Conservation (phyloP, 1,284 basidiomycete species). For the Sporisorium scitamineum region DNA sequence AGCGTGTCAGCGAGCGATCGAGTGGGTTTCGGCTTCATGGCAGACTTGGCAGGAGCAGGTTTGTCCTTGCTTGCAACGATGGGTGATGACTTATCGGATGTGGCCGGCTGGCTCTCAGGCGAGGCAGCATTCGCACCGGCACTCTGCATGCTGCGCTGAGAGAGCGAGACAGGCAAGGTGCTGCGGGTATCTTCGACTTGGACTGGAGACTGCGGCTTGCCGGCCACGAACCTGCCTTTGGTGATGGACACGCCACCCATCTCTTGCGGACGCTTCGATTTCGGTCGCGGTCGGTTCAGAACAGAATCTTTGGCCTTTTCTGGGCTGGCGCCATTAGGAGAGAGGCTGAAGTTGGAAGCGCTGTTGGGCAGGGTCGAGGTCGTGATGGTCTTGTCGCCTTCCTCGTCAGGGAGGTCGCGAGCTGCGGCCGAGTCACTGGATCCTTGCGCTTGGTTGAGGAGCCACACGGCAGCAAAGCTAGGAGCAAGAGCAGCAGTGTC, state of each 20-base stretch:
- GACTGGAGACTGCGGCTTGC: slow-evolving; percentile 11
- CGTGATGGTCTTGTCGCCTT: slow-evolving; percentile 21
- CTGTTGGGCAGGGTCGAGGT: neutral
- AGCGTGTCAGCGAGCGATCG: slow-evolving; percentile 63
- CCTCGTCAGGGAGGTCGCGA: slow-evolving; percentile 7
- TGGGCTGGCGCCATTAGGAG: slow-evolving; percentile 1
- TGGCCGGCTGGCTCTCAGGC: neutral
- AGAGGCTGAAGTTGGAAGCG: neutral
- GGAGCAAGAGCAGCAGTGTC: slow-evolving; percentile 54
- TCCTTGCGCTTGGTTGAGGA: slow-evolving; percentile 44
- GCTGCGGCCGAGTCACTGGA: slow-evolving; percentile 7
- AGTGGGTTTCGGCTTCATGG: slow-evolving; percentile 48
- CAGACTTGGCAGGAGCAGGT: slow-evolving; percentile 55
- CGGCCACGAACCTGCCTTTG: slow-evolving; percentile 44
- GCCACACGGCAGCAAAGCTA: slow-evolving; percentile 61
- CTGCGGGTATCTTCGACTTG: slow-evolving; percentile 46
- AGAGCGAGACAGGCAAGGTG: slow-evolving; percentile 41
- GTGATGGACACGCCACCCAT: slow-evolving; percentile 55
- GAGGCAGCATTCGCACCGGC: neutral
- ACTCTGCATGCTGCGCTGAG: slow-evolving; percentile 21
- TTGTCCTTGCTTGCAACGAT: slow-evolving; percentile 48
- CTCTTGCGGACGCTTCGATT: slow-evolving; percentile 32
- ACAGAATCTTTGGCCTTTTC: slow-evolving; percentile 35
- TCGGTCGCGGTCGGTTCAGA: slow-evolving; percentile 52
- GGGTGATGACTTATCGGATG: slow-evolving; percentile 8